phyloP scores from a whole-genome alignment of 2,329 filamentous ascomycete genomes.

The Nectriaceae sp. region DNA sequence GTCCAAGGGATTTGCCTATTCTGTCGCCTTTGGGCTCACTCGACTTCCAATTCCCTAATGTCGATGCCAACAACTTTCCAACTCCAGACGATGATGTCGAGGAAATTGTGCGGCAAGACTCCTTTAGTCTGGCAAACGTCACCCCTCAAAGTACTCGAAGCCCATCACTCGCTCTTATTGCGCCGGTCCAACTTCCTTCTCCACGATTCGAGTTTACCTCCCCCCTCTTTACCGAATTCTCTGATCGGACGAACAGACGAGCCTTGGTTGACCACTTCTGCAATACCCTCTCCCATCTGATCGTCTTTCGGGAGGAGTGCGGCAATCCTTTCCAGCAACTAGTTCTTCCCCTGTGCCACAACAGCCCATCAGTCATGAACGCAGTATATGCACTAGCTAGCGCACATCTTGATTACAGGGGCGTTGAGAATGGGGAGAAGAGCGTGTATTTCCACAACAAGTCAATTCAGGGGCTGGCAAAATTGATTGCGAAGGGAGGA shows the following conservation, averaged over 20 bases:
- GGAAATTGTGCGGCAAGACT: slow-evolving; percentile 27
- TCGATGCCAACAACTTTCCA: slow-evolving; percentile 20
- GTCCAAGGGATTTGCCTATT: slow-evolving; percentile 22
- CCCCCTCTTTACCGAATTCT: slow-evolving; percentile 60
- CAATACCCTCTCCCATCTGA: slow-evolving; percentile 64
- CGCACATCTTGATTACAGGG: slow-evolving; percentile 76
- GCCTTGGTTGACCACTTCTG: slow-evolving; percentile 63
- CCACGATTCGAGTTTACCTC: slow-evolving; percentile 51
- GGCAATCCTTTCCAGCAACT: slow-evolving; percentile 66
- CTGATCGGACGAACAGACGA: slow-evolving; percentile 53
- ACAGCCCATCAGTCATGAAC: slow-evolving; percentile 67
- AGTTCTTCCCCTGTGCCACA: slow-evolving; percentile 59
- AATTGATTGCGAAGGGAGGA: slow-evolving; percentile 55
- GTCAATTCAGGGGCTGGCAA: slow-evolving; percentile 59
- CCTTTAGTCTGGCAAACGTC: slow-evolving; percentile 16
- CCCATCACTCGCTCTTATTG: slow-evolving; percentile 29
- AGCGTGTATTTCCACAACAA: slow-evolving; percentile 61
- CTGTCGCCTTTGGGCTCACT: slow-evolving; percentile 35
- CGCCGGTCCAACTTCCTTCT: slow-evolving; percentile 24
- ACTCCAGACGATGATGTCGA: slow-evolving; percentile 29
- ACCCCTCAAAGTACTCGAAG: slow-evolving; percentile 17
- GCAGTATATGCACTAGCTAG: slow-evolving; percentile 83
- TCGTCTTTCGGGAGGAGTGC: slow-evolving; percentile 63
- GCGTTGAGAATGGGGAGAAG: slow-evolving; percentile 53
- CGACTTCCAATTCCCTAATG: slow-evolving; percentile 32